Evolutionary conservation across 148 eudicot species (phyloP), one percentile per base, ranked within the genome.

Genomic region (Selenicereus undatus): DNA sequence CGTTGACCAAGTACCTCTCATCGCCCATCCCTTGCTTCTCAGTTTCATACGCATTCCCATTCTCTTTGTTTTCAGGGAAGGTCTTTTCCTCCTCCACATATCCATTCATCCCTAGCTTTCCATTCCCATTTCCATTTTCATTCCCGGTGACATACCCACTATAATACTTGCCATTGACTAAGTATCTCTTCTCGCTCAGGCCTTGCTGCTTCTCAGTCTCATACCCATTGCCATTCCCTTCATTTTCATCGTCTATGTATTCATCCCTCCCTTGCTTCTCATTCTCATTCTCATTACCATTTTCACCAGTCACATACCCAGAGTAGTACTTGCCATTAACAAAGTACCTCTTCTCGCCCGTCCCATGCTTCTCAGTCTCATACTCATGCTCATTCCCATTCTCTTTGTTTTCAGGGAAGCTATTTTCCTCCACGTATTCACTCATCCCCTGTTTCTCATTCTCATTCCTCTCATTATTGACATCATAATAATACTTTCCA

Each of bases 361-460:
- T 39, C 43, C 43, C 43, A 7, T 39, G 43, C 43, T 65, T 73
- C 71, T 64, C 76, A n/a, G 11, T n/a, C 69, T 64, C 69, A 39
- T 60, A 36, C 36, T 48, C 32, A 35, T 43, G 29, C 35, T 71
- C 45, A 35, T 69, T 65, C 35, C 58, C 75, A 17, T 60, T 27
- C 78, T 42, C 64, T 11, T 26, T 14, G 21, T 74, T 35, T 26
- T 74, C 48, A 0, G 76, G 76, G 76, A 39, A 74, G 16, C n/a
- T 22, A 3, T 50, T n/a, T 24, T 83, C 71, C 3, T 73, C 71
- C 21, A 32, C 26, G 30, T 58, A 27, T 24, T 83, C 94, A 48
- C 90, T 91, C 90, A 89, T 83, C 70, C 92, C 92, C 54, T 87
- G 84, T 27, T 76, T 84, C 77, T 87, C 78, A 26, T 86, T 64